A percentile compares a stretch with the other conserved stretches of the same genome.
Conservation (phyloP, 1,284 basidiomycete species). For the Athelia psychrophila region DNA sequence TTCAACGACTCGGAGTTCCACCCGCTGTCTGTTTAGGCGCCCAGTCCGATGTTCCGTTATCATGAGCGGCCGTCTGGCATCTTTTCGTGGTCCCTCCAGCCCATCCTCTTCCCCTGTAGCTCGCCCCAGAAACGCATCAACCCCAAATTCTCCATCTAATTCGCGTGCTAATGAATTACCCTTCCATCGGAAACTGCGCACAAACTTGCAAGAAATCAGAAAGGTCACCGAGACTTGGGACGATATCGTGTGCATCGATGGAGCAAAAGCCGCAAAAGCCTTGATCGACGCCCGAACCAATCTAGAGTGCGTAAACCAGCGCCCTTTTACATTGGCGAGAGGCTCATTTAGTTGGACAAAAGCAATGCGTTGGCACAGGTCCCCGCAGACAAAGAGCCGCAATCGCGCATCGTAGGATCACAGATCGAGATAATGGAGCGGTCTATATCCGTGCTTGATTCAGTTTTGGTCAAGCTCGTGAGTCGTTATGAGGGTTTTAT, state of each 20-base stretch:
- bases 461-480: slow-evolving; percentile 62
- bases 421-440: slow-evolving; percentile 68
- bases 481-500: slow-evolving; percentile 15
- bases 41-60: too few species aligned
- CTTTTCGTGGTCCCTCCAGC: slow-evolving; percentile 74
- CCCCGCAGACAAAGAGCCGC: slow-evolving; percentile 50
- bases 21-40: too few species aligned
- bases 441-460: slow-evolving; percentile 56
- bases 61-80: slow-evolving; percentile 49
- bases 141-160: slow-evolving; percentile 19
- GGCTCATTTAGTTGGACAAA: background rate
- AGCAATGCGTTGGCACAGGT: slow-evolving; percentile 64
- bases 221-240: slow-evolving; percentile 68
- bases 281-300: slow-evolving; percentile 74
- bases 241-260: slow-evolving; percentile 71
- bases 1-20: too few species aligned
- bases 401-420: slow-evolving; percentile 53
- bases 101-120: slow-evolving; percentile 63
- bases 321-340: slow-evolving; percentile 1
- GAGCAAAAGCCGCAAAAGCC: slow-evolving; percentile 59
- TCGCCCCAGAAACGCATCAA: slow-evolving; percentile 26
- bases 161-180: slow-evolving; percentile 63
- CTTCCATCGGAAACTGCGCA: slow-evolving; percentile 67
- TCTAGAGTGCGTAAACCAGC: slow-evolving; percentile 55
- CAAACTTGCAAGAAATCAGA: slow-evolving; percentile 60